Evolutionary conservation across 2,329 filamentous ascomycete genomes (phyloP).

Genomic region (Teratosphaeria pseudoeucalypti): DNA sequence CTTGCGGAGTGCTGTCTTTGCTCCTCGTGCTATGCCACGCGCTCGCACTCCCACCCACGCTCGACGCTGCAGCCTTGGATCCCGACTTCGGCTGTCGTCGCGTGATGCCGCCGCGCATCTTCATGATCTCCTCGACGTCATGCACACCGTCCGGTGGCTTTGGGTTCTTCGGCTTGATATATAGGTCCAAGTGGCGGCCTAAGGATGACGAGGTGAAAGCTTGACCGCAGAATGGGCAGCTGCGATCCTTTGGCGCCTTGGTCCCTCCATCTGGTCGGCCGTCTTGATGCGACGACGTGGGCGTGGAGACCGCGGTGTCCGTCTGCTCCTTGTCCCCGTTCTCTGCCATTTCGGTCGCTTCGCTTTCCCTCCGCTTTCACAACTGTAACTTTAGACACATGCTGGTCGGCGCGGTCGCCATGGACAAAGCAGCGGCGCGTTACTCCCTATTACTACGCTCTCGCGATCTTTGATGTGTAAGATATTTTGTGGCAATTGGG

Average conservation of each 20-base stretch:
- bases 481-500: too few species aligned
- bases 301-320: slow-evolving; percentile 16
- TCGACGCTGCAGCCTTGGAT: slow-evolving; percentile 10
- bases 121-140: slow-evolving; percentile 78
- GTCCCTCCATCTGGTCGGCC: slow-evolving; percentile 5
- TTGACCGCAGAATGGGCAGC: slow-evolving; percentile 79
- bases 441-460: too few species aligned
- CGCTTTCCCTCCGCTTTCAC: background rate
- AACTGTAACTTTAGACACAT: background rate
- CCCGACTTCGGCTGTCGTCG: slow-evolving; percentile 62
- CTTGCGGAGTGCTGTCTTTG: slow-evolving; percentile 2
- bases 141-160: slow-evolving; percentile 79
- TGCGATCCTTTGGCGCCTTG: slow-evolving; percentile 66
- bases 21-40: slow-evolving; percentile 3
- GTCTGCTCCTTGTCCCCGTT: background rate
- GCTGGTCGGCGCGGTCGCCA: background rate
- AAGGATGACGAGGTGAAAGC: slow-evolving; percentile 88
- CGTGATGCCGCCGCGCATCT: slow-evolving; percentile 75
- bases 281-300: slow-evolving; percentile 10
- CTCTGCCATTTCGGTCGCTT: background rate
- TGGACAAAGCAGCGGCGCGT: background rate
- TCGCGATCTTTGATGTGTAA: too few species aligned
- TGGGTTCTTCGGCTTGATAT: slow-evolving; percentile 87
- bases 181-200: slow-evolving; percentile 85
- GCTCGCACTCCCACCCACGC: slow-evolving; percentile 2